These are phyloP conservation scores for Chrysoporthe cubensis DNA, from an alignment of 2,329 filamentous ascomycete species.

Conservation along the genomic window DNA sequence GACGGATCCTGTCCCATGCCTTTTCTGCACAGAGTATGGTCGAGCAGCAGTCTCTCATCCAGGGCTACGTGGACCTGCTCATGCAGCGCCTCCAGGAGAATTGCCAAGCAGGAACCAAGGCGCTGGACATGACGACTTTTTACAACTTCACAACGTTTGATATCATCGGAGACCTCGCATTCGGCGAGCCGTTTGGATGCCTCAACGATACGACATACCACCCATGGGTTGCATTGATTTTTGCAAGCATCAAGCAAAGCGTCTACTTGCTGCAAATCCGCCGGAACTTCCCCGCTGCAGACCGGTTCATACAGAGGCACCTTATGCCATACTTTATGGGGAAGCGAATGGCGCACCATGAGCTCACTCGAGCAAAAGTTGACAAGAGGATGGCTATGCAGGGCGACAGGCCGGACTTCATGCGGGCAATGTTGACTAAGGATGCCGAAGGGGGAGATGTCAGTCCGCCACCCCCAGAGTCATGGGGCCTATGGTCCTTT, in stretches of 20 bases:
- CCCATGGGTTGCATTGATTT: conserved; percentile 18
- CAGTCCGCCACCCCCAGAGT: neutral
- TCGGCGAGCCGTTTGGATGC: conserved; percentile 23
- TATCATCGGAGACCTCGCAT: conserved; percentile 31
- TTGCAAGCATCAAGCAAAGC: conserved; percentile 11
- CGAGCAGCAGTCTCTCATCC: conserved; percentile 23
- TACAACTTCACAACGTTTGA: conserved; percentile 38
- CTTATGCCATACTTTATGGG: neutral
- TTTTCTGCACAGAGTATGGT: conserved; percentile 22
- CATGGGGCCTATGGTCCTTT: neutral
- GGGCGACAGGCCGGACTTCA: conserved; percentile 19
- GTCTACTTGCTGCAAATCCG: neutral
- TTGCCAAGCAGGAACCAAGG: conserved; percentile 23
- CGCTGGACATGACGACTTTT: conserved; percentile 35
- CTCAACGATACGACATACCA: conserved; percentile 17
- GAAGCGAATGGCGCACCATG: neutral
- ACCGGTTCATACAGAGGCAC: neutral
- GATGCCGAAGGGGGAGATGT: conserved; percentile 6
- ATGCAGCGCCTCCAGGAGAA: conserved; percentile 36
- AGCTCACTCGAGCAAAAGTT: neutral
- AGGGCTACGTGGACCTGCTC: conserved; percentile 17
- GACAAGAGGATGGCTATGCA: conserved; percentile 12
- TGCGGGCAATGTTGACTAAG: conserved; percentile 20
- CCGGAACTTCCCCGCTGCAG: neutral
- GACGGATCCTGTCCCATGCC: conserved; percentile 18